Evolutionary conservation across 1,284 basidiomycete species (phyloP), one percentile per base, ranked within the genome.

Genomic region (Cystobasidium pallidum): DNA sequence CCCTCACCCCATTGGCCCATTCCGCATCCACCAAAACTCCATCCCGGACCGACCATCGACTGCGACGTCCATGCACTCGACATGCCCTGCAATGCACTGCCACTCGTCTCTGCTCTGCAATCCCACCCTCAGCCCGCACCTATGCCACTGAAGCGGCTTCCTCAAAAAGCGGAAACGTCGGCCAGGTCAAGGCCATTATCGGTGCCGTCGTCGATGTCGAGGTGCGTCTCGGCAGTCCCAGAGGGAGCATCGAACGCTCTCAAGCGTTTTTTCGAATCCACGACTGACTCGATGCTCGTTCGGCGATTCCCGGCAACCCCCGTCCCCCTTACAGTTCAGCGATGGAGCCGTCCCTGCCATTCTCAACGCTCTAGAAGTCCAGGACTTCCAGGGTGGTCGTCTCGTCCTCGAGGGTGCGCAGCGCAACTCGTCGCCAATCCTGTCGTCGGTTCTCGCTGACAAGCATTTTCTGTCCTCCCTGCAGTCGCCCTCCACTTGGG

Each of bases 181-280:
- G 95, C 86, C 92, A 91, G 78, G 91, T 94, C 86, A 94, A 58
- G 30, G 77, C 80, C 70, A 82, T 83, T 76, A 82, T 83, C 67
- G 82, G 82, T 78, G 94, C 95, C 85, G 95, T 99, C 85, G 95
- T 99, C 82, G 95, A 99, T 83, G 94, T 97, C 77, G 92, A 96
- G 83, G 78, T 78, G 58, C 62, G 78, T 75, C n/a, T n/a, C n/a
- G n/a, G n/a, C n/a, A n/a, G n/a, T n/a, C n/a, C n/a, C n/a, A n/a
- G n/a, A n/a, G n/a, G n/a, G n/a, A n/a, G n/a, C n/a, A n/a, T n/a
- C n/a, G n/a, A n/a, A n/a, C n/a, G n/a, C n/a, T n/a, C n/a, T n/a
- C n/a, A n/a, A n/a, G n/a, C n/a, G n/a, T n/a, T n/a, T n/a, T n/a
- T n/a, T n/a, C n/a, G n/a, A n/a, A n/a, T n/a, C n/a, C n/a, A n/a